Percentiles rank a stretch among this genome's conserved stretches.
Evolutionary conservation across 345 rosid species (phyloP).

Genomic region (Corchorus capsularis): DNA sequence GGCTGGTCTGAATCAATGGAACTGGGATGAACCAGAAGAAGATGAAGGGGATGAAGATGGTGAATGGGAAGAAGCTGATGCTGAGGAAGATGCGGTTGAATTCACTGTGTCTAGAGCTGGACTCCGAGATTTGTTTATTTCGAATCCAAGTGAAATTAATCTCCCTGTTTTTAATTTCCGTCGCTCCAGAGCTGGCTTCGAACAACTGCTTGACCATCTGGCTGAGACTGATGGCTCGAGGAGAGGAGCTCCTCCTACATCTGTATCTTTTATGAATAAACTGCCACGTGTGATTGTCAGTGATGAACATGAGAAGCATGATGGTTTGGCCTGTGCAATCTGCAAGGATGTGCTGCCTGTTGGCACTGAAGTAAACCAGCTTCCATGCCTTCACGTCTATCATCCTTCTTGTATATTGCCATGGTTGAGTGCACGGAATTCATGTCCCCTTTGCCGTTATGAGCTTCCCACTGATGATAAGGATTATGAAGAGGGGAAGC

Average conservation of each 20-base stretch:
- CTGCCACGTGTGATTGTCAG: slow-evolving; percentile 55
- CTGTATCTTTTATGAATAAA: slow-evolving; percentile 56
- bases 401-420: slow-evolving; percentile 80
- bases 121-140: slow-evolving; percentile 33
- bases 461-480: slow-evolving; percentile 90
- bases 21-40: slow-evolving; percentile 62
- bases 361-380: slow-evolving; percentile 66
- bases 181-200: slow-evolving; percentile 45
- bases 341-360: slow-evolving; percentile 72
- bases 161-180: slow-evolving; percentile 8
- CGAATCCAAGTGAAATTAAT: slow-evolving; percentile 53
- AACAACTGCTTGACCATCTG: slow-evolving; percentile 72
- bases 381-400: slow-evolving; percentile 87
- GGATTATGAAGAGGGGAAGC: slow-evolving; percentile 79
- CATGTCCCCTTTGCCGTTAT: slow-evolving; percentile 91
- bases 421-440: slow-evolving; percentile 82
- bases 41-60: slow-evolving; percentile 53
- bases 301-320: slow-evolving; percentile 52
- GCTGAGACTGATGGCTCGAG: slow-evolving; percentile 69
- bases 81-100: slow-evolving; percentile 43
- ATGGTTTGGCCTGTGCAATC: slow-evolving; percentile 66
- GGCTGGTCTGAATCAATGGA: slow-evolving; percentile 76
- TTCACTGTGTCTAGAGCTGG: slow-evolving; percentile 31
- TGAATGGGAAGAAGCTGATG: slow-evolving; percentile 64
- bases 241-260: slow-evolving; percentile 94